These are phyloP conservation scores for Taxawa tesnikishii DNA, from an alignment of 2,329 filamentous ascomycete species.

Conservation along the genomic window DNA sequence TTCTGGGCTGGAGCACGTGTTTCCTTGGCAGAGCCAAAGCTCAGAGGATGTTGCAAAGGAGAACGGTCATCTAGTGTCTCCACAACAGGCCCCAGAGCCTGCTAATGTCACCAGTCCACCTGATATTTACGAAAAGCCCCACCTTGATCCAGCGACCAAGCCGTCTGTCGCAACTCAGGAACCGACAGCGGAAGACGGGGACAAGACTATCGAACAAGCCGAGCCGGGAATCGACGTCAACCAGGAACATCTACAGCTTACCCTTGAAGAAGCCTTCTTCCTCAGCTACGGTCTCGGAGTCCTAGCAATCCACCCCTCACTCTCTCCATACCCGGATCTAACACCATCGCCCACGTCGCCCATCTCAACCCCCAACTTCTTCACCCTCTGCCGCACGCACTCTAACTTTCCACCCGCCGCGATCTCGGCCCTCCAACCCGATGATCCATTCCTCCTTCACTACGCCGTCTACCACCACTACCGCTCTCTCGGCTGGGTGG, in stretches of 20 bases:
- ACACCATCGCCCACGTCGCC: constrained; percentile 13
- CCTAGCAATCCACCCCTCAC: constrained; percentile 46
- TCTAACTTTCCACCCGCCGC: constrained; percentile 14
- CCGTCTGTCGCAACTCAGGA: background rate
- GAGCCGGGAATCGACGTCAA: constrained; percentile 27
- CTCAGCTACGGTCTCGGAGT: constrained; percentile 69
- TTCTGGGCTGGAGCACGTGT: constrained; percentile 3
- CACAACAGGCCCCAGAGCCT: no score
- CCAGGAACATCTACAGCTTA: constrained; percentile 84
- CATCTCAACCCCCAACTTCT: constrained; percentile 32
- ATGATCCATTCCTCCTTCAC: constrained; percentile 74
- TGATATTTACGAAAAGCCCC: no score
- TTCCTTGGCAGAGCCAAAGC: constrained; percentile 6
- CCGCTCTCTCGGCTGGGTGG: constrained; percentile 87
- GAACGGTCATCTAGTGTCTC: background rate
- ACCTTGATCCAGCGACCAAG: no score
- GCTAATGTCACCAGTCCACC: no score
- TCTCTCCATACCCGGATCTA: constrained; percentile 17
- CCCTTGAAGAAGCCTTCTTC: constrained; percentile 84
- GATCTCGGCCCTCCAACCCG: constrained; percentile 44
- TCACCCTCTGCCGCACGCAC: constrained; percentile 42
- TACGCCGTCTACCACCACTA: constrained; percentile 95
- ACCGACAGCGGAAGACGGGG: background rate
- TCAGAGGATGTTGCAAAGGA: background rate
- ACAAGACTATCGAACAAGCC: background rate